A percentile compares a stretch with the other conserved stretches of the same genome.
These are phyloP conservation scores for Aspergillus diversus DNA, from an alignment of 495 filamentous ascomycete genomes.

Conservation along the genomic window DNA sequence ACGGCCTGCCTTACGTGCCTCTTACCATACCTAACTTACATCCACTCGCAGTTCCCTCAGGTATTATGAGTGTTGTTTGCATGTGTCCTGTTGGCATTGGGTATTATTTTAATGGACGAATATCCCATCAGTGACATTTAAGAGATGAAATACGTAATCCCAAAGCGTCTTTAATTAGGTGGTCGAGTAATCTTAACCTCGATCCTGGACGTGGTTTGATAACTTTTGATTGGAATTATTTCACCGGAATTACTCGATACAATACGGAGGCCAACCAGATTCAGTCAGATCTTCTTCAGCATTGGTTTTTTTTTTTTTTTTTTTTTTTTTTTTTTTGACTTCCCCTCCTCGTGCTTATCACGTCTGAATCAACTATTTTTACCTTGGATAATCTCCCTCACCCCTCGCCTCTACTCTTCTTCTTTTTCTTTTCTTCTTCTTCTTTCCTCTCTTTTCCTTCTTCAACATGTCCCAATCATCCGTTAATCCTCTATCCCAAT, in stretches of 20 bases:
- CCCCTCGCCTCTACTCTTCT: slow-evolving; percentile 32
- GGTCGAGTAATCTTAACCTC: not conserved
- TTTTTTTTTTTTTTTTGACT: slow-evolving; percentile 15
- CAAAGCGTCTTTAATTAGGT: not conserved
- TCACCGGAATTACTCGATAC: slow-evolving; percentile 9
- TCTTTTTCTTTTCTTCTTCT: slow-evolving; percentile 32
- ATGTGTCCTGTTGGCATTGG: not conserved
- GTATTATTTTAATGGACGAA: not conserved
- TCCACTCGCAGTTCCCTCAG: not conserved
- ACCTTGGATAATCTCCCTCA: slow-evolving; percentile 33
- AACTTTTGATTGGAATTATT: slow-evolving; percentile 3
- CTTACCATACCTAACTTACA: not conserved
- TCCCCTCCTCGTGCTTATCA: slow-evolving; percentile 33
- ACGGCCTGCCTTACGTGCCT: not conserved
- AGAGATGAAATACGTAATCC: not conserved
- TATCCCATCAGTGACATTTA: not conserved
- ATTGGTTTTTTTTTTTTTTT: slow-evolving; percentile 24
- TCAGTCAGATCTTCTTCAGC: slow-evolving; percentile 27
- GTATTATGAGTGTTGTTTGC: not conserved
- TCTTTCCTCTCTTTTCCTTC: slow-evolving; percentile 29
- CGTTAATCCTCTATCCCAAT: slow-evolving; percentile 26
- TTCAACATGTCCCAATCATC: slow-evolving; percentile 63
- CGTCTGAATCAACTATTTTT: slow-evolving; percentile 36
- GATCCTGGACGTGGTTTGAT: slow-evolving; percentile 1
- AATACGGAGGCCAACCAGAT: slow-evolving; percentile 4